Percentiles rank a stretch among this genome's conserved stretches.
These are phyloP conservation scores for Sideroxylon spinosum DNA, from an alignment of 179 eudicot genomes.

Conservation along the genomic window DNA sequence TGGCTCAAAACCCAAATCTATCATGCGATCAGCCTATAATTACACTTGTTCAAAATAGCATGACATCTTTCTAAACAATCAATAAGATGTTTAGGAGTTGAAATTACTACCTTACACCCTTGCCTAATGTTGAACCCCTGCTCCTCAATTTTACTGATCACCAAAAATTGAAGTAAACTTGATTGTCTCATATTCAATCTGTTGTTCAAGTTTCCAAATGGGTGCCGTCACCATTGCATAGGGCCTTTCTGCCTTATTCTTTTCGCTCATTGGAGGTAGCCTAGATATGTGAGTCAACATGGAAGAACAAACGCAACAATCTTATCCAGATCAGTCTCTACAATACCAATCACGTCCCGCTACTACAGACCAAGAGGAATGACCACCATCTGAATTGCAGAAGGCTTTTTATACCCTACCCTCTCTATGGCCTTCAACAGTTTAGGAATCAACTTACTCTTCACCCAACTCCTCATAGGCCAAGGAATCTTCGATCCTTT, in stretches of 20 bases:
- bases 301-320: constrained; percentile 92
- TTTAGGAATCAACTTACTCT: constrained; percentile 65
- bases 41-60: constrained; percentile 80
- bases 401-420: constrained; percentile 45
- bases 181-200: constrained; percentile 82
- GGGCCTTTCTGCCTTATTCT: constrained; percentile 84
- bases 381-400: constrained; percentile 93
- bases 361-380: constrained; percentile 86
- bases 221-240: constrained; percentile 95
- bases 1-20: constrained; percentile 93
- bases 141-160: constrained; percentile 84
- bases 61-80: constrained; percentile 79
- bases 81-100: constrained; percentile 82
- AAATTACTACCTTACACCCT: constrained; percentile 89
- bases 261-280: constrained; percentile 68
- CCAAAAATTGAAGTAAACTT: constrained; percentile 91
- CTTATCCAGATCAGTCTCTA: constrained; percentile 90
- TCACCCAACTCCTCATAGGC: constrained; percentile 84
- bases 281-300: constrained; percentile 80
- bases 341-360: constrained; percentile 89
- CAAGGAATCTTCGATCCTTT: constrained; percentile 80
- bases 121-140: constrained; percentile 83
- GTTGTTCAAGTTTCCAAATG: constrained; percentile 84
- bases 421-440: constrained; percentile 81
- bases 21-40: constrained; percentile 94